Conservation (phyloP, 345 rosid species). For the Pelargonium nanum region DNA sequence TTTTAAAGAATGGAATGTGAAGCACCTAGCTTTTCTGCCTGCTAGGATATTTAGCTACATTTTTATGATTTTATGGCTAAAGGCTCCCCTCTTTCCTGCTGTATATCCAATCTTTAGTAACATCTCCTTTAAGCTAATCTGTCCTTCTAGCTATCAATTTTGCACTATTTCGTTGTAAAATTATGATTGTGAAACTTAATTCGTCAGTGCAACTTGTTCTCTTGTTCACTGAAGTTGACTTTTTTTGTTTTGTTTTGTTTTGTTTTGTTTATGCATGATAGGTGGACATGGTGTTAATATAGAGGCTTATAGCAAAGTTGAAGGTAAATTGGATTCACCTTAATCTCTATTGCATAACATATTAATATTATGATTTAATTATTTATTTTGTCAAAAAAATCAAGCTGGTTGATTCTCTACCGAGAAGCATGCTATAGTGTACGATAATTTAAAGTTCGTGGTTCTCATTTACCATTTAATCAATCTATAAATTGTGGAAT, state of each 20-base stretch:
- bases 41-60: too few relatives aligned
- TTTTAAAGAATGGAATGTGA: too few relatives aligned
- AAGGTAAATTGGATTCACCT: constrained; percentile 19
- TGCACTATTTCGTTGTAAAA: too few relatives aligned
- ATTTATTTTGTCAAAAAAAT: too few relatives aligned
- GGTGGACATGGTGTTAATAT: constrained; percentile 20
- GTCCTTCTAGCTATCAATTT: too few relatives aligned
- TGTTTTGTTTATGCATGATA: constrained; percentile 6
- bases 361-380: neutral
- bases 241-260: constrained; percentile 2
- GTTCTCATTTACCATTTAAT: neutral
- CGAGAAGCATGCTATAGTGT: neutral
- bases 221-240: neutral
- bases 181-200: too few relatives aligned
- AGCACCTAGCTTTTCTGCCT: too few relatives aligned
- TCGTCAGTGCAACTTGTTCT: neutral
- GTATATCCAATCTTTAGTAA: too few relatives aligned
- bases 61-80: too few relatives aligned
- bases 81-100: too few relatives aligned
- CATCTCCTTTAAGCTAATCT: too few relatives aligned
- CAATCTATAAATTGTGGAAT: neutral
- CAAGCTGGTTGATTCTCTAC: neutral
- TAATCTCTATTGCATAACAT: neutral
- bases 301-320: constrained; percentile 17
- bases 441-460: neutral